Conservation (phyloP, 352 stramenopile genomes). For the Phytopythium cucurbitacearum region DNA sequence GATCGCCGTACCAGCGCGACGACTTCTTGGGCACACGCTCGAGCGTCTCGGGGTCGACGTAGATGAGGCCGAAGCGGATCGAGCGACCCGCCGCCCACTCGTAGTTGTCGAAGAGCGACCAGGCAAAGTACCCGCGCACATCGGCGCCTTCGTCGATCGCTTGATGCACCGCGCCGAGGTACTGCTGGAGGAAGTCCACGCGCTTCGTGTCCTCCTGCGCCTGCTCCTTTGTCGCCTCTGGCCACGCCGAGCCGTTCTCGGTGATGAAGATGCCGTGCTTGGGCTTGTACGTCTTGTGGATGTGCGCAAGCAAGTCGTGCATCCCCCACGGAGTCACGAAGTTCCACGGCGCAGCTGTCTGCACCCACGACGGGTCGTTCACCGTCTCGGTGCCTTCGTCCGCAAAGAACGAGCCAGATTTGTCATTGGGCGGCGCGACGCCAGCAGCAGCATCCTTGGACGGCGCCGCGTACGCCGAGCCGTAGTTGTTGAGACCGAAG, state of each 20-base stretch:
- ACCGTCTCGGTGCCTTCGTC: conserved; percentile 33
- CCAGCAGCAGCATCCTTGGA: conserved; percentile 28
- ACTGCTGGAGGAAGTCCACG: conserved; percentile 70
- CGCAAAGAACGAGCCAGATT: conserved; percentile 20
- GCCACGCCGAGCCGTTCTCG: conserved; percentile 85
- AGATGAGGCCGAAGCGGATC: conserved; percentile 48
- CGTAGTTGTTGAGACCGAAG: conserved; percentile 95
- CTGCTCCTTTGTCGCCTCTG: conserved; percentile 52
- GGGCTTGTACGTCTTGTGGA: conserved; percentile 80
- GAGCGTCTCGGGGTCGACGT: conserved; percentile 46
- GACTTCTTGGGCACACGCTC: conserved; percentile 58
- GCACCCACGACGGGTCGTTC: conserved; percentile 35
- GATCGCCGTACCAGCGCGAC: conserved; percentile 36
- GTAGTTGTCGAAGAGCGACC: conserved; percentile 91
- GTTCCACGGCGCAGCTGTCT: conserved; percentile 77
- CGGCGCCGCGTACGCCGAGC: conserved; percentile 31
- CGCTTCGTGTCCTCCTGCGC: conserved; percentile 65
- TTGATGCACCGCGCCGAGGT: conserved; percentile 63
- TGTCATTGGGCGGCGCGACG: conserved; percentile 18
- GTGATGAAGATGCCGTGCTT: conserved; percentile 82
- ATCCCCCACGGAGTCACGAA: conserved; percentile 72
- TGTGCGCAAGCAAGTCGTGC: conserved; percentile 85
- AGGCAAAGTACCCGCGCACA: conserved; percentile 84
- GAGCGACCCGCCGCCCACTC: conserved; percentile 75
- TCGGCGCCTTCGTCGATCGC: conserved; percentile 35